Evolutionary conservation across 768 basidiomycete species (phyloP).

Genomic region (Rhizopogon sp.): DNA sequence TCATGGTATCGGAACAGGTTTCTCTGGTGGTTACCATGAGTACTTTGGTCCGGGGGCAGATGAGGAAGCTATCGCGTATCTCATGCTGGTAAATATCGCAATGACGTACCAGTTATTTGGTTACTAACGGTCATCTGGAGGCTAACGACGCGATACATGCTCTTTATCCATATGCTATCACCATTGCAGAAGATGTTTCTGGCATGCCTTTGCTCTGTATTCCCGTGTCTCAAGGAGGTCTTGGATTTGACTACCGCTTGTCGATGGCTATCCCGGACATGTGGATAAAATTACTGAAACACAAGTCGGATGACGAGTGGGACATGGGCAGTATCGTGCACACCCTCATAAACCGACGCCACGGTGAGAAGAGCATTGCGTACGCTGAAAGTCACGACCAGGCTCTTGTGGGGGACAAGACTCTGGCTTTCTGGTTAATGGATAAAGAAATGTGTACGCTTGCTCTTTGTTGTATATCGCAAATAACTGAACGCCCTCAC

Average conservation of each 20-base stretch:
- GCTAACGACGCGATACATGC: conserved; percentile 88
- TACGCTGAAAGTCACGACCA: conserved; percentile 98
- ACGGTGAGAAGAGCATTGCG: conserved; percentile 88
- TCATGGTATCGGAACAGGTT: conserved; percentile 96
- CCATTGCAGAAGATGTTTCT: conserved; percentile 98
- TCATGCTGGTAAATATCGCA: conserved; percentile 79
- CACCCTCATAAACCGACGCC: conserved; percentile 84
- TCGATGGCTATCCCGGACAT: conserved; percentile 99
- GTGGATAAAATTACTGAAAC: conserved; percentile 99
- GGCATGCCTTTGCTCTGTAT: conserved; percentile 95
- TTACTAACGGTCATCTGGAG: conserved; percentile 36
- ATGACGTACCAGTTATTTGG: neutral
- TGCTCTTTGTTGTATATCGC: neutral
- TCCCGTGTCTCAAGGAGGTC: conserved; percentile 74
- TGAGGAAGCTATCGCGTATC: conserved; percentile 85
- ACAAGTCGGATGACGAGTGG: conserved; percentile 84
- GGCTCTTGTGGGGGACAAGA: conserved; percentile 98
- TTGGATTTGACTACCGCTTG: conserved; percentile 97
- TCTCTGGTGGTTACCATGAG: conserved; percentile 97
- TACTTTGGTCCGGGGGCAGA: conserved; percentile 90
- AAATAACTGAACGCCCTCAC: conserved; percentile 1
- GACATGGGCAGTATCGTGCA: conserved; percentile 81
- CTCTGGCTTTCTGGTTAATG: conserved; percentile 99
- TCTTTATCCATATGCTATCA: conserved; percentile 75
- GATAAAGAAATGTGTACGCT: conserved; percentile 98